A percentile compares a stretch with the other conserved stretches of the same genome.
Evolutionary conservation across 2,329 filamentous ascomycete genomes (phyloP).

Genomic region (Trichoderma atrobrunneum): DNA sequence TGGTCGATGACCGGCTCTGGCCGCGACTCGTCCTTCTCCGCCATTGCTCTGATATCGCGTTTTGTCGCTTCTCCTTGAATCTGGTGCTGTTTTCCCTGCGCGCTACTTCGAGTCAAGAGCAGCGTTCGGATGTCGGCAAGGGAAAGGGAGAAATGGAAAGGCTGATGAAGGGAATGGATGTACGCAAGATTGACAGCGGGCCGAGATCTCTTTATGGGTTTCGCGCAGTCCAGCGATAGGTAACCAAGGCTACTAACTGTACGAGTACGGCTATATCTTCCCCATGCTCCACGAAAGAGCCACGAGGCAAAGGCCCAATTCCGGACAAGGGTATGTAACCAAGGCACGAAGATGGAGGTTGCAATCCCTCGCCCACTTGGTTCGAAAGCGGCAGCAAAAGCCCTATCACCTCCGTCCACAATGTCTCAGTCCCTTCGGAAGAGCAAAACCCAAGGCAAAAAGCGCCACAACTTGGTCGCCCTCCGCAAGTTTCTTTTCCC

Average conservation of each 20-base stretch:
- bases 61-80: background rate
- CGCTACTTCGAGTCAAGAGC: background rate
- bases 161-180: background rate
- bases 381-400: background rate
- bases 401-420: background rate
- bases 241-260: background rate
- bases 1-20: slow-evolving; percentile 15
- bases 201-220: slow-evolving; percentile 14
- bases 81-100: background rate
- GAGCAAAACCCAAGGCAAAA: background rate
- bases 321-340: background rate
- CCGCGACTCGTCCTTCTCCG: slow-evolving; percentile 14
- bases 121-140: background rate
- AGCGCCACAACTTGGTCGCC: background rate
- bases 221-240: background rate
- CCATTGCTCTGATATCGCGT: background rate
- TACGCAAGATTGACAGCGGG: slow-evolving; percentile 1
- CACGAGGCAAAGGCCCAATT: background rate
- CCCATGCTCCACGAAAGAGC: slow-evolving; percentile 4
- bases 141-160: background rate
- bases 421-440: background rate
- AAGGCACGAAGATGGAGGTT: slow-evolving; percentile 1
- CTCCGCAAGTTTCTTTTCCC: background rate
- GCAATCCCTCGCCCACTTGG: background rate
- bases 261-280: background rate